Base-by-base conservation (phyloP, 1,139 yeast species). In the Saccharomyces pastorianus region DNA sequence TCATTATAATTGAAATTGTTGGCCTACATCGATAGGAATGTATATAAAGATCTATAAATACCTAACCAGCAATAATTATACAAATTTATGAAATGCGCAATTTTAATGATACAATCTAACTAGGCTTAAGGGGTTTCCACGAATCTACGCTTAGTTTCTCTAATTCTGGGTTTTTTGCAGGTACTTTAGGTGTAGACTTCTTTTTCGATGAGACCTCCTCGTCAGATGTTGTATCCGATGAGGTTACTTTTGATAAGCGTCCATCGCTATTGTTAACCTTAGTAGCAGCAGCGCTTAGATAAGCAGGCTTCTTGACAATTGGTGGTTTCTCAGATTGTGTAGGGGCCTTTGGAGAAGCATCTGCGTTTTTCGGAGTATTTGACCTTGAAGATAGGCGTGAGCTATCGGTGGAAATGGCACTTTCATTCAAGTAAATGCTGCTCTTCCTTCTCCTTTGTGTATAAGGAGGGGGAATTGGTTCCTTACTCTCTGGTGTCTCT, bases 81-180 rank as follows among this genome's bases (percentile, higher is more conserved):
- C n/a, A 38, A 9, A 38, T 38, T 13, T 38, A 38, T 38, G 23
- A 11, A 20, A 38, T 38, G 31, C 41, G 41, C 7, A 6, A 29
- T 47, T 11, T 2, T 29, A 28, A 9, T 26, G 4, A 27, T 44
- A 46, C 32, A 26, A 46, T 23, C 23, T 67, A 79, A 59, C 77
- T 78, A 1, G 84, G 84, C 5, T 78, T 74, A 51, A 80, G 67
- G 6, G 85, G 84, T 54, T 77, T 77, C 85, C 85, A 81, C 46
- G 80, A 80, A 20, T 79, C 73, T 77, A 80, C 71, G n/a, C 71
- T 63, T 59, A 64, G 58, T 17, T 56, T 53, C 31, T 60, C 65
- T 42, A 61, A 46, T 34, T 62, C 62, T 20, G 65, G 67, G 41
- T 62, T 63, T 52, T 61, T 66, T 11, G 56, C 56, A n/a, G 64